Evolutionary conservation across 2,329 filamentous ascomycete genomes (phyloP), one percentile per base, ranked within the genome.

Genomic region (Keithomyces neogunnii): DNA sequence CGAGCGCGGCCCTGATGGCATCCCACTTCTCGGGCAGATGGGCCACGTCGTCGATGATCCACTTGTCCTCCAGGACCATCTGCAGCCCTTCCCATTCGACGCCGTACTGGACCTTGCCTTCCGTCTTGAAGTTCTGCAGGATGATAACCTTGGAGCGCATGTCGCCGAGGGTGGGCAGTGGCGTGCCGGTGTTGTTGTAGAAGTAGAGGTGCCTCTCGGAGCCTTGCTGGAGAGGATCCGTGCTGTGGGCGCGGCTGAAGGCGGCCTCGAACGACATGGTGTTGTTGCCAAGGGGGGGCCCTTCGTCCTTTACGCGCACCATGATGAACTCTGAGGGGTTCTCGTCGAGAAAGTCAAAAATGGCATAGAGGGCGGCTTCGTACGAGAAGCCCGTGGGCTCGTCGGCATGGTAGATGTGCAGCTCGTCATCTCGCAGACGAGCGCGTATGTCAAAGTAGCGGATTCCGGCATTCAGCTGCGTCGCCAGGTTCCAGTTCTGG

Each of bases 221-320:
- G n/a, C 69, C 67, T 33, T 60, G 47, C 7, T 61, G 58, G 10
- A 72, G 74, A n/a, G 62, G 54, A 48, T 68, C 59, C 11, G 62
- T 57, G 11, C 66, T 59, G 36, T 66, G 65, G 59, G 75, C 72
- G 50, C 62, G 57, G 56, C 71, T 66, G 57, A 77, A 72, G 48
- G 71, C 70, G 28, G 70, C 66, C 53, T 75, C 68, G 49, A 77
- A 78, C n/a, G 69, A 62, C 10, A 65, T 63, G 59, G 69, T 66
- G 49, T 60, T 55, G 48, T 53, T 10, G 54, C 67, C 63, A 33
- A 75, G 54, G 6, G 70, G 68, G 3, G 53, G 46, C 9, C 67
- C 70, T 55, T 78, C 75, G 47, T 76, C 68, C 62, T 77, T 77
- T 51, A 78, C 64, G 1, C 75, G 73, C 70, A 78, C 67, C 47